These are phyloP conservation scores for Raphidocelis subcapitata DNA, from an alignment of 139 green algal species.

Conservation along the genomic window DNA sequence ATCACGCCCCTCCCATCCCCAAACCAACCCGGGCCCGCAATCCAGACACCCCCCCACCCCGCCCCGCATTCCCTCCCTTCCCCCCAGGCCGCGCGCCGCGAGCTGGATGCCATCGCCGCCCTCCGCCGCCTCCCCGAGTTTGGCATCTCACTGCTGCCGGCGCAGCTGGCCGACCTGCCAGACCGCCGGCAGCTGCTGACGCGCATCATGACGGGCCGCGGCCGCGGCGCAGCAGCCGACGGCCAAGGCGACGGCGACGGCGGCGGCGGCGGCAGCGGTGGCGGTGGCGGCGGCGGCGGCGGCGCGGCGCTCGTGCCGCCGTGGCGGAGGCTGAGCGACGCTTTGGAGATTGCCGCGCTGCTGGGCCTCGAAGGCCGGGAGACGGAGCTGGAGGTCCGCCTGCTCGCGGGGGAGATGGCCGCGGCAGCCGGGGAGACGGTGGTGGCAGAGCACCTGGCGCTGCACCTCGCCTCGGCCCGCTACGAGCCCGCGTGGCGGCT, in stretches of 20 bases:
- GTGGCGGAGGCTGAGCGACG: slow-evolving; percentile 20
- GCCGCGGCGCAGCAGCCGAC: background rate
- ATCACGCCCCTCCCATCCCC: background rate
- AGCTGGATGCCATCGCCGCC: slow-evolving; percentile 8
- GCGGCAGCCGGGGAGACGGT: slow-evolving; percentile 5
- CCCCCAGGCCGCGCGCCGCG: slow-evolving; percentile 7
- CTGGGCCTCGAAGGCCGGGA: slow-evolving; percentile 9
- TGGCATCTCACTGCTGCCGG: slow-evolving; percentile 15
- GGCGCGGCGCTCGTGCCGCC: slow-evolving; percentile 8
- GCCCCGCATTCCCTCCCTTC: background rate
- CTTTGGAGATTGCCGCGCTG: slow-evolving; percentile 22
- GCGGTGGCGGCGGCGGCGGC: background rate
- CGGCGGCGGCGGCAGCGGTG: background rate
- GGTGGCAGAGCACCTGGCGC: slow-evolving; percentile 5
- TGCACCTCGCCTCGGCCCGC: slow-evolving; percentile 5
- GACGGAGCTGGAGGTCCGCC: slow-evolving; percentile 18
- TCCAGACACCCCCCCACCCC: background rate
- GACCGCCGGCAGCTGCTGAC: slow-evolving; percentile 15
- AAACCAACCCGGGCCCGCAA: background rate
- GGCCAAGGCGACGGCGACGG: background rate
- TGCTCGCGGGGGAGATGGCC: slow-evolving; percentile 14
- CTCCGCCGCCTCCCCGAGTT: slow-evolving; percentile 18
- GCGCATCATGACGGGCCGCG: background rate
- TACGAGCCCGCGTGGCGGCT: slow-evolving; percentile 25
- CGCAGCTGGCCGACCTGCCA: slow-evolving; percentile 9